Percentiles rank a stretch among this genome's conserved stretches.
These are phyloP conservation scores for Hypholoma fasciculare DNA, from an alignment of 768 basidiomycete genomes.

Conservation along the genomic window DNA sequence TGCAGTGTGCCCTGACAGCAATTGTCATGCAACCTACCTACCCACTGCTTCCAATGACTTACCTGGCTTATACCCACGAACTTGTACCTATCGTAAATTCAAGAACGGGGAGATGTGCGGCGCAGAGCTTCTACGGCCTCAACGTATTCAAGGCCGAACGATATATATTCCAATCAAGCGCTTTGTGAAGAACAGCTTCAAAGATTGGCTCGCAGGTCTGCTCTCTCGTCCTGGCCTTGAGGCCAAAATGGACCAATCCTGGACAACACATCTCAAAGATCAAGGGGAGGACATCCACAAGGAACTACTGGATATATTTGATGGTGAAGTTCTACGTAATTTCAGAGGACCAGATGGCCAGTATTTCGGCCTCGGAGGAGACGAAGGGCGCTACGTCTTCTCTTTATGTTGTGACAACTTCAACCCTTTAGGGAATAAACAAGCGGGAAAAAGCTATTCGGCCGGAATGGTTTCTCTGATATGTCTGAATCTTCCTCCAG, in stretches of 20 bases:
- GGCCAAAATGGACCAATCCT: not conserved
- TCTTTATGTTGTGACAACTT: not conserved
- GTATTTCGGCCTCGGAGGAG: not conserved
- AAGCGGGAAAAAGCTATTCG: not conserved
- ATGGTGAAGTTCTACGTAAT: not conserved
- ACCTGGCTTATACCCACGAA: not conserved
- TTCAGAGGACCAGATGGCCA: not conserved
- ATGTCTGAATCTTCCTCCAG: not conserved
- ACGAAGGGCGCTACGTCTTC: not conserved
- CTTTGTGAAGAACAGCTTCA: constrained; percentile 5
- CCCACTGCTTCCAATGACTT: not conserved
- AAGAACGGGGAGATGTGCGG: not conserved
- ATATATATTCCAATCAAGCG: constrained; percentile 4
- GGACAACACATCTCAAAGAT: not conserved
- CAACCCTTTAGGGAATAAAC: not conserved
- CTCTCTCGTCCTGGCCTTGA: constrained; percentile 1
- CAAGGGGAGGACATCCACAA: not conserved
- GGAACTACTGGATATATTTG: not conserved
- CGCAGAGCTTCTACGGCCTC: not conserved
- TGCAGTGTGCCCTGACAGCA: constrained; percentile 10
- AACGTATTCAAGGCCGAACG: not conserved
- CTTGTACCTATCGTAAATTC: not conserved
- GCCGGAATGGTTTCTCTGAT: not conserved
- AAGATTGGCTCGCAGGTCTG: constrained; percentile 4
- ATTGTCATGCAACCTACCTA: constrained; percentile 6